Evolutionary conservation across 495 filamentous ascomycete genomes (phyloP).

Genomic region (Penicillium nucicola): DNA sequence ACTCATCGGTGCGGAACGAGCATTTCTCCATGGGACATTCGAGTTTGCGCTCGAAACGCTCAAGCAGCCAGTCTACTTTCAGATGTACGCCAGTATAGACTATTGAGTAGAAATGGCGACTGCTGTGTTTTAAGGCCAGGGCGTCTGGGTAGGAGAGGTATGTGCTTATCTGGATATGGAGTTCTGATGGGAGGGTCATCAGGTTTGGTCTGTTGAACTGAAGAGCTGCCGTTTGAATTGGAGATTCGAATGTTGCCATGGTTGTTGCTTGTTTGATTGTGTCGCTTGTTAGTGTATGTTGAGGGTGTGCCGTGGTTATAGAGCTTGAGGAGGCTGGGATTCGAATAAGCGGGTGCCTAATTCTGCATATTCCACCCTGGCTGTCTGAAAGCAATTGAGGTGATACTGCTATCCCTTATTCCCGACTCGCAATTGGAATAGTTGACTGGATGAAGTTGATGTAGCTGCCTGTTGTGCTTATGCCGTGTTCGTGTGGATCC

Average conservation of each 20-base stretch:
- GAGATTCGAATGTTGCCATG: not conserved
- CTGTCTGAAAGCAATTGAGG: too few relatives aligned
- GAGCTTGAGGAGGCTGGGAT: too few relatives aligned
- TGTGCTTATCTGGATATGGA: constrained; percentile 73
- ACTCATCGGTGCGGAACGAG: constrained; percentile 43
- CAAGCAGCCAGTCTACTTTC: constrained; percentile 66
- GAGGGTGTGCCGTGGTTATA: too few relatives aligned
- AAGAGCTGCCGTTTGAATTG: not conserved
- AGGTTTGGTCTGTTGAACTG: constrained; percentile 10
- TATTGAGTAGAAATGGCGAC: constrained; percentile 57
- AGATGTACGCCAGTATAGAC: constrained; percentile 63
- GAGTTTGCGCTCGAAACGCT: constrained; percentile 48
- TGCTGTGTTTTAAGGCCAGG: constrained; percentile 65
- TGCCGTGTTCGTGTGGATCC: too few relatives aligned
- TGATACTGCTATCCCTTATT: too few relatives aligned
- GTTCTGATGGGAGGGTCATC: constrained; percentile 56
- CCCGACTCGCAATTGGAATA: too few relatives aligned
- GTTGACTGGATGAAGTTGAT: too few relatives aligned
- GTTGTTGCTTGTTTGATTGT: not conserved
- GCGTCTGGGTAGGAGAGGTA: constrained; percentile 72
- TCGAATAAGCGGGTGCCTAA: too few relatives aligned
- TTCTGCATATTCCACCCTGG: too few relatives aligned
- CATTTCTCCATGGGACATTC: constrained; percentile 49
- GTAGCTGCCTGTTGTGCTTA: too few relatives aligned
- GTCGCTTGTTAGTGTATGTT: not conserved